These are phyloP conservation scores for Ceratobasidium sp. DNA, from an alignment of 1,284 basidiomycete species.

Conservation along the genomic window DNA sequence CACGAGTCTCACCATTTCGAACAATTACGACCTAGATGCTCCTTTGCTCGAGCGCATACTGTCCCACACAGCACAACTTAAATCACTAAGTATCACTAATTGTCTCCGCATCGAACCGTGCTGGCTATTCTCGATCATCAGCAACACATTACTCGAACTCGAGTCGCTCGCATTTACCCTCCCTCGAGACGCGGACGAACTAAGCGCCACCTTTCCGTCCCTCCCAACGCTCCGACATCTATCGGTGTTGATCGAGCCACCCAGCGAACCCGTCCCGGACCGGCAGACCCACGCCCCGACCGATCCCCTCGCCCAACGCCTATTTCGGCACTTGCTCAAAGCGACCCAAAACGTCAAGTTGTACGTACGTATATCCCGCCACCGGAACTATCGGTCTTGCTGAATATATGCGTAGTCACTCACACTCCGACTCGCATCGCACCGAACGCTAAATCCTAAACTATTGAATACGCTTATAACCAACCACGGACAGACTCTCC, in stretches of 20 bases:
- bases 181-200: neutral
- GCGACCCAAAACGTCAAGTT: neutral
- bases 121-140: slow-evolving; percentile 2
- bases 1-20: slow-evolving; percentile 9
- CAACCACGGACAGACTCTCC: slow-evolving; percentile 21
- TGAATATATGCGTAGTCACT: slow-evolving; percentile 7
- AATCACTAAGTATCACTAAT: slow-evolving; percentile 32
- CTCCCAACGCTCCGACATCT: slow-evolving; percentile 24
- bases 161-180: slow-evolving; percentile 30
- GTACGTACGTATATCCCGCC: slow-evolving; percentile 8
- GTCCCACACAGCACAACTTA: neutral
- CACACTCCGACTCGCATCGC: slow-evolving; percentile 20
- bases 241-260: slow-evolving; percentile 20
- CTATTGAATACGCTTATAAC: slow-evolving; percentile 19
- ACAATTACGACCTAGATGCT: slow-evolving; percentile 11
- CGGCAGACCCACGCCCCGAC: slow-evolving; percentile 17
- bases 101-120: slow-evolving; percentile 5
- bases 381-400: neutral
- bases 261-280: slow-evolving; percentile 25
- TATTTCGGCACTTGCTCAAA: slow-evolving; percentile 19
- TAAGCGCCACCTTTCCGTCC: slow-evolving; percentile 14
- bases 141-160: slow-evolving; percentile 1
- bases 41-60: slow-evolving; percentile 19
- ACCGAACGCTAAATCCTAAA: slow-evolving; percentile 13
- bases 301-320: slow-evolving; percentile 20